Conservation (phyloP, 2,329 filamentous ascomycete species). For the Colletotrichum camelliae region DNA sequence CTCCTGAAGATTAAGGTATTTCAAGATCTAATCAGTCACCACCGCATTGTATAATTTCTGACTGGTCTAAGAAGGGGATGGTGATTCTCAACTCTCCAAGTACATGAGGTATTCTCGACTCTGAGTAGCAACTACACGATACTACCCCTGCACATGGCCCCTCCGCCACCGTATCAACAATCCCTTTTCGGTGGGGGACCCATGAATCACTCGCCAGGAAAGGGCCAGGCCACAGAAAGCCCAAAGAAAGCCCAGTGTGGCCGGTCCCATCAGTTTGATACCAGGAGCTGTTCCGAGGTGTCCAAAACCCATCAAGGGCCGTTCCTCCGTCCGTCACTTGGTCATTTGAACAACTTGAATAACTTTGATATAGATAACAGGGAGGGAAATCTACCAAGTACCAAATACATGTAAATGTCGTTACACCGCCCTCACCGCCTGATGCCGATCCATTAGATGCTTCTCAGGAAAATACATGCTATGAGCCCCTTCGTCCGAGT, state of each 20-base stretch:
- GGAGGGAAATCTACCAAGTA: not conserved
- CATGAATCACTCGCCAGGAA: not conserved
- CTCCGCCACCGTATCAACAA: not conserved
- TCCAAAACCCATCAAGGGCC: not conserved
- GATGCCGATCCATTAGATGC: not conserved
- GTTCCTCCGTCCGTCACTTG: not conserved
- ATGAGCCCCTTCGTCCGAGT: not conserved
- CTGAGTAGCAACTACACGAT: not conserved
- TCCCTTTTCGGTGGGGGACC: not conserved
- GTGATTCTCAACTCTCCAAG: not conserved
- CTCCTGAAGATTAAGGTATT: not conserved
- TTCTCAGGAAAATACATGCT: slow-evolving; percentile 1
- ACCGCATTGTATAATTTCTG: not conserved
- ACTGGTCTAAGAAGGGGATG: not conserved
- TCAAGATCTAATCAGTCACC: not conserved
- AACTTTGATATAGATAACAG: not conserved
- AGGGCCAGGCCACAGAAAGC: too few relatives aligned
- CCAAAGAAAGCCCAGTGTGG: not conserved
- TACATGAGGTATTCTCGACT: not conserved
- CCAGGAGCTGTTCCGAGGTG: not conserved
- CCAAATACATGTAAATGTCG: not conserved
- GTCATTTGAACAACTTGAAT: not conserved
- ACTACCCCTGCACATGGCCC: not conserved
- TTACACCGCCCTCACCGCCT: not conserved
- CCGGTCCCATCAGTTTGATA: not conserved